Evolutionary conservation across 208 protist species (phyloP).

Genomic region (Leishmania tarentolae): DNA sequence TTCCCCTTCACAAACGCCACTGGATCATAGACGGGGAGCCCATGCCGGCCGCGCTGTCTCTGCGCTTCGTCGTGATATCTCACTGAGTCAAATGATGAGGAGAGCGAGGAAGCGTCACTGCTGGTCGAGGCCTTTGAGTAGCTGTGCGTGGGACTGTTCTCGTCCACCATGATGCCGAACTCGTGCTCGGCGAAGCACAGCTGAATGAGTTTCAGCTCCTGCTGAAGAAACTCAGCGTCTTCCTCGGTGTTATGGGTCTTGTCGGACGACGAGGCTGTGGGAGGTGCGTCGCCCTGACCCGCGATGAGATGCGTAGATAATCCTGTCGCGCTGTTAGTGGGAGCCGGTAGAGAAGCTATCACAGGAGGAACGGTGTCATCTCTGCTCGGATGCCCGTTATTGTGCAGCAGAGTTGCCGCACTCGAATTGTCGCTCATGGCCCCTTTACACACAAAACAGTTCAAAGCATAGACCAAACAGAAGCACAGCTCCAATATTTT

Average conservation of each 20-base stretch:
- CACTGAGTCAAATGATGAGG: neutral
- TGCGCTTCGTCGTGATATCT: neutral
- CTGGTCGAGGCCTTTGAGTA: constrained; percentile 6
- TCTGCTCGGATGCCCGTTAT: neutral
- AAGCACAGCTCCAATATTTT: neutral
- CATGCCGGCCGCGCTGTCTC: neutral
- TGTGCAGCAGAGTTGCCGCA: neutral
- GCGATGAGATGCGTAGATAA: neutral
- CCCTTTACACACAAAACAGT: too few species aligned
- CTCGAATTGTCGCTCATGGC: neutral
- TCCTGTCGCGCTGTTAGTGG: neutral
- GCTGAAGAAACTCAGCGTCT: constrained; percentile 33
- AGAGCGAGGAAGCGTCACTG: constrained; percentile 7
- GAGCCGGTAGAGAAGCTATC: neutral
- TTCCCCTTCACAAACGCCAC: constrained; percentile 75
- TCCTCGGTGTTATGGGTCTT: neutral
- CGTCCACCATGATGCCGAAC: constrained; percentile 73
- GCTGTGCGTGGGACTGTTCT: constrained; percentile 5
- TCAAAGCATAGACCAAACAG: neutral
- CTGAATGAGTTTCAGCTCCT: constrained; percentile 82
- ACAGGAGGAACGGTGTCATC: neutral
- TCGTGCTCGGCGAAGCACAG: constrained; percentile 88
- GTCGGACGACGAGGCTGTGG: neutral
- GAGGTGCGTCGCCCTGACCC: neutral
- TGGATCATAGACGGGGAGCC: constrained; percentile 52